Evolutionary conservation across 2,329 filamentous ascomycete species (phyloP), one percentile per base, ranked within the genome.

Genomic region (Dactylellina drechsleri): DNA sequence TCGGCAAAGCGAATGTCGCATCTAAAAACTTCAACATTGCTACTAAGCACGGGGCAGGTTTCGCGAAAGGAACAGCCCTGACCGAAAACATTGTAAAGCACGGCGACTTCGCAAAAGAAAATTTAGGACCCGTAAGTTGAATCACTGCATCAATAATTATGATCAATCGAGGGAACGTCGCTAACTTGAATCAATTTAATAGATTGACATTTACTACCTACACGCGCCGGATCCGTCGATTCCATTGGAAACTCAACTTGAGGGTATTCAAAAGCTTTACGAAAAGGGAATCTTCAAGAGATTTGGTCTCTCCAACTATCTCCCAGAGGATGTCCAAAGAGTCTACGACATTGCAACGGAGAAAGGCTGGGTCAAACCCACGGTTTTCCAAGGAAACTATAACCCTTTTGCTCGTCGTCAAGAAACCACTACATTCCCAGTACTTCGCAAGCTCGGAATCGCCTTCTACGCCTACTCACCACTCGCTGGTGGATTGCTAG

Each of bases 351-450:
- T 89, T 49, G 93, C 91, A 85, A 90, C 90, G 79, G 88, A 91
- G 83, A 89, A 91, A 79, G 87, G 88, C 75, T 96, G 92, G 91
- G 91, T 96, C 16, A 87, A 90, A 49, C 92, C 92, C 0, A 92
- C 90, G 0, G 88, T 96, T 67, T 96, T 92, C 82, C 92, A 95
- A 82, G 93, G 86, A 79, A 95, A 95, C 91, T 94, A 94, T 83
- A 94, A 94, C 82, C 87, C 87, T 66, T 91, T 93, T 78, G 92
- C 89, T 23, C 88, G 92, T 66, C 87, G 86, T 64, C 89, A 94
- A 77, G 92, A 95, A 81, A 81, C 86, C 0, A 92, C 95, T 81
- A 84, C 95, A 47, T 86, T 95, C 65, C 88, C 89, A 1, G 88
- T 89, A n/a, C 93, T 90, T 80, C 87, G 88, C 23, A 87, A 91